These are phyloP conservation scores for Shiraia sp. DNA, from an alignment of 2,329 filamentous ascomycete genomes.

Conservation along the genomic window DNA sequence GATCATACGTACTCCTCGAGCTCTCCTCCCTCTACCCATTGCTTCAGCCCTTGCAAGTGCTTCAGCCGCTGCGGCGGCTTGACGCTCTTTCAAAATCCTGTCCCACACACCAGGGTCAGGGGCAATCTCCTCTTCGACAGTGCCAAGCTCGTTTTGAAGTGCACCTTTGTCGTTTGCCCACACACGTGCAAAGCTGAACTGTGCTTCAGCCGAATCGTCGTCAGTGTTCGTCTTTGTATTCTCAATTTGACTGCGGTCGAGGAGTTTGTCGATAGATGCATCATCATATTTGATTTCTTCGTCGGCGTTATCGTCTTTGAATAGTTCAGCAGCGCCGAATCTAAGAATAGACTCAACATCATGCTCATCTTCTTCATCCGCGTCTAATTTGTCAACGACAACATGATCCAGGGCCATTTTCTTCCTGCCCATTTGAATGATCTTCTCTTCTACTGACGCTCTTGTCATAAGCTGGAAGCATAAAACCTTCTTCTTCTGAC, in stretches of 20 bases:
- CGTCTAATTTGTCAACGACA: slow-evolving; percentile 88
- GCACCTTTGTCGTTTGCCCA: slow-evolving; percentile 82
- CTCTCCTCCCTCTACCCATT: slow-evolving; percentile 84
- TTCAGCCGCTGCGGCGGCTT: slow-evolving; percentile 75
- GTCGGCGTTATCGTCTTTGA: slow-evolving; percentile 72
- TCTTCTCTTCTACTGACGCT: slow-evolving; percentile 88
- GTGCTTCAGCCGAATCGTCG: slow-evolving; percentile 70
- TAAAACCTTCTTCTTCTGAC: slow-evolving; percentile 92
- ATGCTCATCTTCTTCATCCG: slow-evolving; percentile 74
- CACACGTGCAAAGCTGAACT: slow-evolving; percentile 87
- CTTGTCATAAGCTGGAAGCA: slow-evolving; percentile 95
- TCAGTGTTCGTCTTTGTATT: slow-evolving; percentile 65
- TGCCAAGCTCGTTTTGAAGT: slow-evolving; percentile 66
- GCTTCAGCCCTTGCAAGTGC: slow-evolving; percentile 68
- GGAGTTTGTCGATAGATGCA: slow-evolving; percentile 80
- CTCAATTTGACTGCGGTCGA: slow-evolving; percentile 85
- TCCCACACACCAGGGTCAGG: slow-evolving; percentile 81
- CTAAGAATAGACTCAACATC: slow-evolving; percentile 87
- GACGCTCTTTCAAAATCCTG: slow-evolving; percentile 80
- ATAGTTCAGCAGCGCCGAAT: slow-evolving; percentile 84
- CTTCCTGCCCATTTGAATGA: slow-evolving; percentile 91
- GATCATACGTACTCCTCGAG: slow-evolving; percentile 58
- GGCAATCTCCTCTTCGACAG: slow-evolving; percentile 56
- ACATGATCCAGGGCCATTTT: slow-evolving; percentile 97
- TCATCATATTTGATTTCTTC: slow-evolving; percentile 80